phyloP scores from a whole-genome alignment of 2,329 filamentous ascomycete genomes.

The Aspergillus versicolor region DNA sequence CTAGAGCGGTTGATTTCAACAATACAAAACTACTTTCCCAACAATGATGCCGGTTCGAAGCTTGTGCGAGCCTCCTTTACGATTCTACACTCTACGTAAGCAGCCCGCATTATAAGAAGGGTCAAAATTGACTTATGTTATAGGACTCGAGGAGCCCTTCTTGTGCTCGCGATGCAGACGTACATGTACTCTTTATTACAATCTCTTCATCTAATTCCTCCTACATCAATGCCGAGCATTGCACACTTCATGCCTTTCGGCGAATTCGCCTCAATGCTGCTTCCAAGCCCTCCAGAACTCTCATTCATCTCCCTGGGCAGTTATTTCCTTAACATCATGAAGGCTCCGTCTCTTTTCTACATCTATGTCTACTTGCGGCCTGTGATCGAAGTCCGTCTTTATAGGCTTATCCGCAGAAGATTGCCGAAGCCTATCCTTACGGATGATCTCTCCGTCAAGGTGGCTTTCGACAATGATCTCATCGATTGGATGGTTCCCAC shows the following conservation, averaged over 20 bases:
- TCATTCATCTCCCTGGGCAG: constrained; percentile 28
- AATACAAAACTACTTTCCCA: constrained; percentile 27
- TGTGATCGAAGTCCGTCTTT: constrained; percentile 39
- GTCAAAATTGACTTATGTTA: background rate
- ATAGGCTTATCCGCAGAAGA: constrained; percentile 39
- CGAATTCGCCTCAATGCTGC: constrained; percentile 32
- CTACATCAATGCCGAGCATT: constrained; percentile 31
- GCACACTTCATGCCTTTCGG: constrained; percentile 39
- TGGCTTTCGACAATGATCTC: constrained; percentile 44
- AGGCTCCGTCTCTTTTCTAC: constrained; percentile 36
- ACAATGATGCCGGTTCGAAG: constrained; percentile 26
- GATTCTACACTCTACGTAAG: constrained; percentile 31
- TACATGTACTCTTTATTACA: constrained; percentile 46
- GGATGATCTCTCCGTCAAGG: constrained; percentile 42
- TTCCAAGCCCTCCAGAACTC: constrained; percentile 27
- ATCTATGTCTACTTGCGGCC: constrained; percentile 38
- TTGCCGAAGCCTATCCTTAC: constrained; percentile 43
- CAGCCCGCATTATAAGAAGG: background rate
- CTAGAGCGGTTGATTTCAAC: constrained; percentile 34
- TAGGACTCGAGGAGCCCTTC: constrained; percentile 36
- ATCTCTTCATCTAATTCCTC: constrained; percentile 40
- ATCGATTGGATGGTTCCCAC: constrained; percentile 45
- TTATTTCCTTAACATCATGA: constrained; percentile 29
- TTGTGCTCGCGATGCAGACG: constrained; percentile 40
- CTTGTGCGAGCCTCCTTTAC: constrained; percentile 28